Conservation (phyloP, 306 rosid genomes). For the Sicyos baderoa region DNA sequence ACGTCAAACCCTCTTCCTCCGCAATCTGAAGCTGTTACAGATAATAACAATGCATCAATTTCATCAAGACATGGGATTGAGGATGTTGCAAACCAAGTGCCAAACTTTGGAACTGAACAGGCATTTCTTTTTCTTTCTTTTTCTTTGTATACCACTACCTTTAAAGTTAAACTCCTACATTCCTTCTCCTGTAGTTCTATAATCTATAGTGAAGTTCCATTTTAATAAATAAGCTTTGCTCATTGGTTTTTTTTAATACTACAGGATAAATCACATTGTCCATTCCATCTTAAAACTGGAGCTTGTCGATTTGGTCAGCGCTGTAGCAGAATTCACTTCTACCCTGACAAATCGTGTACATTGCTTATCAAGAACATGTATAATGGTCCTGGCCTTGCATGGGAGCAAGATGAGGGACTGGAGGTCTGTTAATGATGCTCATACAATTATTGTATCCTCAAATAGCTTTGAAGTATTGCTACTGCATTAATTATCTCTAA, state of each 20-base stretch:
- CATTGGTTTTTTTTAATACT: constrained; percentile 1
- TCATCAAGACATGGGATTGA: constrained; percentile 29
- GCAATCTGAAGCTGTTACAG: constrained; percentile 44
- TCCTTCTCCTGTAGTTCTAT: background rate
- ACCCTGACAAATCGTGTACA: constrained; percentile 69
- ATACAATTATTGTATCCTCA: constrained; percentile 65
- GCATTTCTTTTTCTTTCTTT: constrained; percentile 21
- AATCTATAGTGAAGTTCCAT: background rate
- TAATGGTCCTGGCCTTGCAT: constrained; percentile 89
- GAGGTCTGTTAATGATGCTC: constrained; percentile 90
- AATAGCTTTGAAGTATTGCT: constrained; percentile 8
- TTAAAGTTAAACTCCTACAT: background rate
- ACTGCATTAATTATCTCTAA: constrained; percentile 8
- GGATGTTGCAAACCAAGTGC: constrained; percentile 57
- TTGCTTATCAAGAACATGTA: constrained; percentile 84
- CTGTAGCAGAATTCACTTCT: constrained; percentile 91
- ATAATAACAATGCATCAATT: constrained; percentile 23
- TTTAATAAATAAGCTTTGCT: background rate
- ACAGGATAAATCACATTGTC: constrained; percentile 96
- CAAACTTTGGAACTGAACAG: constrained; percentile 92
- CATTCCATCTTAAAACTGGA: constrained; percentile 90
- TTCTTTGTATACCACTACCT: background rate
- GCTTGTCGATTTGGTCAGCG: constrained; percentile 92
- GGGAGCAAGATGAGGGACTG: constrained; percentile 96
- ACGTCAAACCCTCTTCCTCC: constrained; percentile 88